phyloP scores from a whole-genome alignment of 345 rosid species.

The Pistacia vera region DNA sequence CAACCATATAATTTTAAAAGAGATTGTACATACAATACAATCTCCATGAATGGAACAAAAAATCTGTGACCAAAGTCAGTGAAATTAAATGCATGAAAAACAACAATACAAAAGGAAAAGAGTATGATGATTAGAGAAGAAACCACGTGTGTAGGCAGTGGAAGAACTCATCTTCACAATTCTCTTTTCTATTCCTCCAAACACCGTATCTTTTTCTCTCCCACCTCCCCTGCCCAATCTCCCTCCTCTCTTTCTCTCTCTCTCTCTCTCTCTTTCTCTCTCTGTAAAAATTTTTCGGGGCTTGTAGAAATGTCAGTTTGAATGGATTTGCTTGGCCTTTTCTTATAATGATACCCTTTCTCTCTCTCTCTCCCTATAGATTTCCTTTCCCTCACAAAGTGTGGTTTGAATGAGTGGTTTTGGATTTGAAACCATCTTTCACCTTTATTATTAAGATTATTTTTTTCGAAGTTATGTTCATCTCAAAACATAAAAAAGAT shows the following conservation, averaged over 20 bases:
- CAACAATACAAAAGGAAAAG: background rate
- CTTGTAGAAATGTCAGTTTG: constrained; percentile 38
- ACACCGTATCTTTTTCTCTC: constrained; percentile 18
- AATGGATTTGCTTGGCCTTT: constrained; percentile 40
- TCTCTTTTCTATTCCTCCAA: constrained; percentile 17
- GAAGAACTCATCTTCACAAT: constrained; percentile 12
- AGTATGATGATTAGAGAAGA: constrained; percentile 31
- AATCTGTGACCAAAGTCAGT: background rate
- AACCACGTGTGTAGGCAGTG: constrained; percentile 33
- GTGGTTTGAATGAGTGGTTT: constrained; percentile 45
- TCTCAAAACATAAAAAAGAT: constrained; percentile 1
- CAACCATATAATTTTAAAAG: no score
- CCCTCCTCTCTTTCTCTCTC: constrained; percentile 13
- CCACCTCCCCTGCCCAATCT: background rate
- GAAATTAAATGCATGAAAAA: background rate
- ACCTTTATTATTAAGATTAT: constrained; percentile 22
- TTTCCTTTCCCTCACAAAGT: constrained; percentile 18
- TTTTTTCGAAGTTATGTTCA: constrained; percentile 18
- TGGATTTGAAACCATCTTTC: constrained; percentile 35
- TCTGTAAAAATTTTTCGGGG: constrained; percentile 28
- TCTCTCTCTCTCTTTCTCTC: background rate
- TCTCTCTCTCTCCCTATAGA: constrained; percentile 8
- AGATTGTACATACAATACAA: no score
- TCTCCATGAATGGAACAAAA: no score
- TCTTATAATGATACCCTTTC: constrained; percentile 26